Evolutionary conservation across 495 filamentous ascomycete species (phyloP).

Genomic region (Aspergillus panamensis): DNA sequence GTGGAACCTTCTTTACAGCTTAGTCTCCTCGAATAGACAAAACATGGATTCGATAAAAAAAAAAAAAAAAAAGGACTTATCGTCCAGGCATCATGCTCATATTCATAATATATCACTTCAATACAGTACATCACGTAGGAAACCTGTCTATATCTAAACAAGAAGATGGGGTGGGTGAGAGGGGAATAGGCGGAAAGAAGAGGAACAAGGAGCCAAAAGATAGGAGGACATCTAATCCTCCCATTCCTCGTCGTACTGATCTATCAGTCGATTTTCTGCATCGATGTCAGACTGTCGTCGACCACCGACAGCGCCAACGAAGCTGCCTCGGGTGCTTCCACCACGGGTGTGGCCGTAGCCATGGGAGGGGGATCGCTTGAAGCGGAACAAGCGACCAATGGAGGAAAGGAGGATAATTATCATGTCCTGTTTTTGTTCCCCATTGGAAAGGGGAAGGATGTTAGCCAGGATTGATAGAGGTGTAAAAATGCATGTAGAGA

Average conservation of each 20-base stretch:
- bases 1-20: too few species aligned
- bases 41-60: background rate
- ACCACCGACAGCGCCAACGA: constrained; percentile 38
- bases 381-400: constrained; percentile 61
- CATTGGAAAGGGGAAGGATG: constrained; percentile 4
- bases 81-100: constrained; percentile 1
- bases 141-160: background rate
- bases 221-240: constrained; percentile 34
- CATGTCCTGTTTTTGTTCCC: constrained; percentile 59
- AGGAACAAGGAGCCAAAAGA: background rate
- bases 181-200: background rate
- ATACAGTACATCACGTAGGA: background rate
- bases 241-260: constrained; percentile 93
- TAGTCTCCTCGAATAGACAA: background rate
- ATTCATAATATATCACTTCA: constrained; percentile 8
- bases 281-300: constrained; percentile 30
- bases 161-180: background rate
- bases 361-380: constrained; percentile 31
- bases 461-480: constrained; percentile 5
- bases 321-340: constrained; percentile 37
- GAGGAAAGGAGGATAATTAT: constrained; percentile 77
- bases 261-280: constrained; percentile 86
- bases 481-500: background rate
- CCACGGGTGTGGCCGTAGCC: constrained; percentile 54
- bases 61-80: background rate